Percentiles rank a stretch among this genome's conserved stretches.
phyloP scores from a whole-genome alignment of 2,329 filamentous ascomycete species.

The Ceratocystis huliohia region DNA sequence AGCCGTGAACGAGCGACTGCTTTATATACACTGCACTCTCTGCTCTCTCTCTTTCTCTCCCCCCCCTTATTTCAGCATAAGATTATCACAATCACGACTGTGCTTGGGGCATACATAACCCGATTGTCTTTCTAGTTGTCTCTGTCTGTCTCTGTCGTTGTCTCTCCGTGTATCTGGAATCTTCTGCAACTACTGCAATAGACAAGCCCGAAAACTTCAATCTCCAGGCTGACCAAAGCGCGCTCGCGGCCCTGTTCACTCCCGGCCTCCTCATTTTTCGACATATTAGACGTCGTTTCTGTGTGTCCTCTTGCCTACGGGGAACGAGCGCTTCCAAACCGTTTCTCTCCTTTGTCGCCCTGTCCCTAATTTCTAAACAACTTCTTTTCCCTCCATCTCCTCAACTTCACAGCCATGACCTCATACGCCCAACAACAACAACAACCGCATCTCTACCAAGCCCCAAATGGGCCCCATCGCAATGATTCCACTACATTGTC shows the following conservation, averaged over 20 bases:
- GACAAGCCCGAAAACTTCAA: too few species aligned
- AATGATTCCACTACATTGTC: background rate
- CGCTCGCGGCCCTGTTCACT: background rate
- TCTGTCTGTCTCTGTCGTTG: background rate
- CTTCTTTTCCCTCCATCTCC: background rate
- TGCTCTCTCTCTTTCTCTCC: background rate
- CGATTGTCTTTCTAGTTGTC: background rate
- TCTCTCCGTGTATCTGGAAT: background rate
- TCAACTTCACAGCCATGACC: background rate
- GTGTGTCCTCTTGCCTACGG: background rate
- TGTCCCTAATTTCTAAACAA: background rate
- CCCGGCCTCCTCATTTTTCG: slow-evolving; percentile 13
- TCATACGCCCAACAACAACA: slow-evolving; percentile 4
- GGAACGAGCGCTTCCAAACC: background rate
- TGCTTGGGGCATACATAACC: background rate
- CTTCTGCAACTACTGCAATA: background rate
- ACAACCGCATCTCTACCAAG: background rate
- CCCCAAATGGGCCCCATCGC: slow-evolving; percentile 1
- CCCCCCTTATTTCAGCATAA: background rate
- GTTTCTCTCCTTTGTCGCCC: background rate
- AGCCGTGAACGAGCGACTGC: background rate
- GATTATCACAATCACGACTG: background rate
- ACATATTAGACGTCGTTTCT: background rate
- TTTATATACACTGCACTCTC: background rate
- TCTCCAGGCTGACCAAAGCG: background rate